Percentiles rank a stretch among this genome's conserved stretches.
Evolutionary conservation across 2,329 filamentous ascomycete genomes (phyloP).

Genomic region (Blumeria graminis): DNA sequence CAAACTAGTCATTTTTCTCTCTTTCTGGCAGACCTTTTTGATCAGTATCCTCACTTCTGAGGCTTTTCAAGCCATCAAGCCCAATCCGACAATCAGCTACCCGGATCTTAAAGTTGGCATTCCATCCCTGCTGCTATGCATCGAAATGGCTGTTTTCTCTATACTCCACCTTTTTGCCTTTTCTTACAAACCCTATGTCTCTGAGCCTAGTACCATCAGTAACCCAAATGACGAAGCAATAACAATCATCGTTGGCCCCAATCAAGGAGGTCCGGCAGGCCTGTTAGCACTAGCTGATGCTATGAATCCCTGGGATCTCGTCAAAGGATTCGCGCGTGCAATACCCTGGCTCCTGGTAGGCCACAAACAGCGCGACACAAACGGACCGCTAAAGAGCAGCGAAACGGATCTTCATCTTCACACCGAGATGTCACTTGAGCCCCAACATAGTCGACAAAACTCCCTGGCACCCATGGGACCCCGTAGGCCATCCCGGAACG

Average conservation of each 20-base stretch:
- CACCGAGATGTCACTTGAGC: neutral
- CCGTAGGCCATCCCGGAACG: neutral
- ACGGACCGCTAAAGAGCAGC: slow-evolving; percentile 23
- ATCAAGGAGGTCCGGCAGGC: slow-evolving; percentile 40
- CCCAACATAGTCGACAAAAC: neutral
- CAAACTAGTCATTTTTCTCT: slow-evolving; percentile 78
- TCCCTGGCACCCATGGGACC: neutral
- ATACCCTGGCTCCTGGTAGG: slow-evolving; percentile 57
- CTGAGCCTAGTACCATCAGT: slow-evolving; percentile 15
- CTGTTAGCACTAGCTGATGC: slow-evolving; percentile 43
- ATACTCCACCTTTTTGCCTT: slow-evolving; percentile 66
- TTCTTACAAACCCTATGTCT: slow-evolving; percentile 45
- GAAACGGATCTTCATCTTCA: neutral
- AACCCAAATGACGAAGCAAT: slow-evolving; percentile 15
- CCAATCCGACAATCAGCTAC: slow-evolving; percentile 28
- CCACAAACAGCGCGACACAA: slow-evolving; percentile 31
- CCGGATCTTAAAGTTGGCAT: slow-evolving; percentile 64
- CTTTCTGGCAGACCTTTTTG: slow-evolving; percentile 56
- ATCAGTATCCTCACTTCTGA: slow-evolving; percentile 34
- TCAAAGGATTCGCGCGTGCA: slow-evolving; percentile 56
- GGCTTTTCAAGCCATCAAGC: slow-evolving; percentile 19
- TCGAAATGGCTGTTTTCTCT: slow-evolving; percentile 68
- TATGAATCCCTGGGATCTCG: slow-evolving; percentile 59
- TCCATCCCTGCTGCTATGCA: slow-evolving; percentile 49
- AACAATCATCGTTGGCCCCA: slow-evolving; percentile 17